Evolutionary conservation across 208 protist species (phyloP), one percentile per base, ranked within the genome.

Genomic region (Trypanosoma vivax): DNA sequence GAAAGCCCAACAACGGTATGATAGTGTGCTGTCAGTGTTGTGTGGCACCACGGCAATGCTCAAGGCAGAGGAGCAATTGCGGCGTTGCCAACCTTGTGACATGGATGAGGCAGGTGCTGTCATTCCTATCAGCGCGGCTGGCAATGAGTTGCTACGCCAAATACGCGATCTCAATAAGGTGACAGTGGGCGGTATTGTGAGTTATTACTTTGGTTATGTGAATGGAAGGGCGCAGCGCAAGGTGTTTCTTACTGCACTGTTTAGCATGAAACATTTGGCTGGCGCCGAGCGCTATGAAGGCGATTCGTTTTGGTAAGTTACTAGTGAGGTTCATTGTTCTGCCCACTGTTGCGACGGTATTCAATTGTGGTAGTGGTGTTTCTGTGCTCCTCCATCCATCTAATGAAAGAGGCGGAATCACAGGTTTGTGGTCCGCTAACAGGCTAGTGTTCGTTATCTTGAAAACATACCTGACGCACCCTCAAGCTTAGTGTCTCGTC

Each of bases 261-360:
- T 67, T 46, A 67, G 60, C 30, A 67, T 67, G 60, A 52, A 67
- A 18, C 60, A 67, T 21, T 38, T 67, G 19, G 50, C 60, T 24
- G 60, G 60, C 7, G 60, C 60, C 10, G 60, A 55, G 24, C 13
- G 50, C 0, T 67, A 60, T 23, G 46, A 67, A 34, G 25, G 37
- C 25, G 30, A 50, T 1, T 47, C 60, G 0, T 67, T 67, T 59
- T 59, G 60, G 50, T 59, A 28, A 55, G 5, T 16, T 27, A 16
- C 10, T 3, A 23, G 23, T 43, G 13, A 33, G 25, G 5, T 42
- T 24, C 19, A 29, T 58, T 39, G 0, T 29, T 28, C 28, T 23
- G 5, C 4, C 4, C 35, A 10, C 21, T 5, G 21, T 18, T 55
- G 30, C 33, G 3, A 46, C 5, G 30, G 41, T 56, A 6, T 56